Percentiles rank a stretch among this genome's conserved stretches.
Evolutionary conservation across 768 basidiomycete genomes (phyloP).

Genomic region (Pholiota molesta): DNA sequence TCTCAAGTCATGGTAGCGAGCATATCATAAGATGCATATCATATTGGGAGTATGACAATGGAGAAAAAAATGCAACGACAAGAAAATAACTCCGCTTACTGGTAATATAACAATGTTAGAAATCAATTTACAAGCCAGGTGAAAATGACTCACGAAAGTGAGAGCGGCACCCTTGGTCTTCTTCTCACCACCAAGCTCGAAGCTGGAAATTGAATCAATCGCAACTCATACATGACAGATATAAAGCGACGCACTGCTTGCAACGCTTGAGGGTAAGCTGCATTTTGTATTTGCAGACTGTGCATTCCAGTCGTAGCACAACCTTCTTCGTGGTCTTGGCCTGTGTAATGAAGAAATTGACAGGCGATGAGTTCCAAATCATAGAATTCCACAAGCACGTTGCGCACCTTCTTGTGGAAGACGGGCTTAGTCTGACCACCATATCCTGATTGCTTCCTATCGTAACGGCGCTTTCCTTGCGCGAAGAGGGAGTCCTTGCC

Average conservation of each 20-base stretch:
- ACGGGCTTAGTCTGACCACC: conserved; percentile 99
- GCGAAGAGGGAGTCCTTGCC: conserved; percentile 98
- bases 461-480: conserved; percentile 99
- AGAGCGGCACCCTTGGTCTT: conserved; percentile 98
- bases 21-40: conserved; percentile 27
- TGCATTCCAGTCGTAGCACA: conserved; percentile 96
- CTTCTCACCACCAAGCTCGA: conserved; percentile 99
- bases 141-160: conserved; percentile 74
- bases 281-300: conserved; percentile 98
- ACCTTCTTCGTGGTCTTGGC: conserved; percentile 99
- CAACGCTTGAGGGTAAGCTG: conserved; percentile 95
- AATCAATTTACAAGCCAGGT: not conserved
- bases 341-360: conserved; percentile 36
- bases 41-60: conserved; percentile 31
- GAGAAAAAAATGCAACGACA: conserved; percentile 24
- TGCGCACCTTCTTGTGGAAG: conserved; percentile 98
- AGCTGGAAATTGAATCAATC: conserved; percentile 49
- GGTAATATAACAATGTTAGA: conserved; percentile 4
- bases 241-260: conserved; percentile 81
- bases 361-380: not conserved
- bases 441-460: conserved; percentile 98
- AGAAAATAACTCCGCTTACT: conserved; percentile 25
- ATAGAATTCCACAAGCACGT: not conserved
- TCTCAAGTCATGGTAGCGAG: not conserved
- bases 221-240: not conserved